Conservation (phyloP, 495 filamentous ascomycete genomes). For the Bombardia bombarda region DNA sequence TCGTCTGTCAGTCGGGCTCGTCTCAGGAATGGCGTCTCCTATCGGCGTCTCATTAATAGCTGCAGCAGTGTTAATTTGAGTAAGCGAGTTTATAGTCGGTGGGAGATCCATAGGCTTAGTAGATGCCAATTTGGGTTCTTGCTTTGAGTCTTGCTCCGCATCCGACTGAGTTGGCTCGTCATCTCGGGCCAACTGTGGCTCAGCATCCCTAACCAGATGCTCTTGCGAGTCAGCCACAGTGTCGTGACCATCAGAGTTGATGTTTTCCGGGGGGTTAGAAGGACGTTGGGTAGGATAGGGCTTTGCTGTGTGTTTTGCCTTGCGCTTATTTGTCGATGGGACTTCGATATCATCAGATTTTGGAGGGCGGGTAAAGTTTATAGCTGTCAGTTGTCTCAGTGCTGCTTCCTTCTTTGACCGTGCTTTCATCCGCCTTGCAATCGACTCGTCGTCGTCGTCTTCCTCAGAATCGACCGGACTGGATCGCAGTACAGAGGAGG, state of each 20-base stretch:
- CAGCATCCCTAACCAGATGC: slow-evolving; percentile 1
- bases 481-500: slow-evolving; percentile 5
- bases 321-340: slow-evolving; percentile 28
- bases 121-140: slow-evolving; percentile 3
- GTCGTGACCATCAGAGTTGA: too few relatives aligned
- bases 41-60: background rate
- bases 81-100: slow-evolving; percentile 2
- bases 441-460: slow-evolving; percentile 16
- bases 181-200: background rate
- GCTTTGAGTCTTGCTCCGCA: slow-evolving; percentile 6
- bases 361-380: slow-evolving; percentile 24
- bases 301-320: slow-evolving; percentile 10
- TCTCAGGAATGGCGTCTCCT: slow-evolving; percentile 28
- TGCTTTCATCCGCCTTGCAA: slow-evolving; percentile 13
- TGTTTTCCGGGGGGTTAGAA: too few relatives aligned
- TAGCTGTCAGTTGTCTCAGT: slow-evolving; percentile 24
- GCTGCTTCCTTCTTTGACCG: slow-evolving; percentile 27
- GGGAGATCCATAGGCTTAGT: slow-evolving; percentile 6
- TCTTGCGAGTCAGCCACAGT: slow-evolving; percentile 28
- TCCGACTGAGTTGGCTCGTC: slow-evolving; percentile 18
- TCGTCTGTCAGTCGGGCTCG: slow-evolving; percentile 22
- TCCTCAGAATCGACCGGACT: slow-evolving; percentile 4
- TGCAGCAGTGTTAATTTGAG: background rate
- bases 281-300: slow-evolving; percentile 13
- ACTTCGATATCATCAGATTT: slow-evolving; percentile 27